Base-by-base conservation (phyloP, 768 basidiomycete species). In the Pleurotus tuber-regium region DNA sequence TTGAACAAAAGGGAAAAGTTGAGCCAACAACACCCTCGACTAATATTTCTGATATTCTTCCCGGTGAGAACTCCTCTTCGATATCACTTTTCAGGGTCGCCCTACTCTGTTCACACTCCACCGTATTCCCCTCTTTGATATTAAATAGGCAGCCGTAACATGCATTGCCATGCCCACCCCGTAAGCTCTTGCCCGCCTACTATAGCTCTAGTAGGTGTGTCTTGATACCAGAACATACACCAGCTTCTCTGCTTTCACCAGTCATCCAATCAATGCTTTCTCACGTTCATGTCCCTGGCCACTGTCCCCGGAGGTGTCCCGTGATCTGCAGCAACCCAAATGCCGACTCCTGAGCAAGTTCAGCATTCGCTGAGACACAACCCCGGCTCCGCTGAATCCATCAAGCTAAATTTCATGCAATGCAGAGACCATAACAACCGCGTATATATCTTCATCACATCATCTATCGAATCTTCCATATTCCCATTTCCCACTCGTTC, bases 401-500 rank as follows among this genome's bases (percentile, higher is more conserved):
- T 19, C 35, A 38, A 38, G 35, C n/a, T 38, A n/a, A 38, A 28
- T 9, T 23, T 43, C n/a, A 43, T 23, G 14, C n/a, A 18, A 43
- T 23, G 42, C 21, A 43, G 16, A 16, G 35, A 38, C 35, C 35
- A 38, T 38, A 19, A 38, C 35, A 38, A 38, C 35, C 35, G 35
- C 21, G 11, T 38, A 38, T 38, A 38, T 43, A 28, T 23, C 2
- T 23, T 43, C 42, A 43, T 43, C 21, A 23, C 14, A 23, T 16
- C 21, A 43, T 28, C 21, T 43, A n/a, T 43, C 26, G 42, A 43
- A 43, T 6, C 21, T 43, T 28, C 42, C 42, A 43, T 43, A n/a
- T 28, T 43, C n/a, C n/a, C n/a, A n/a, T n/a, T n/a, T n/a, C n/a
- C n/a, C n/a, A n/a, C n/a, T n/a, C n/a, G n/a, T n/a, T n/a, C n/a